These are phyloP conservation scores for Aureobasidium sp. DNA, from an alignment of 2,329 filamentous ascomycete species.

Conservation along the genomic window DNA sequence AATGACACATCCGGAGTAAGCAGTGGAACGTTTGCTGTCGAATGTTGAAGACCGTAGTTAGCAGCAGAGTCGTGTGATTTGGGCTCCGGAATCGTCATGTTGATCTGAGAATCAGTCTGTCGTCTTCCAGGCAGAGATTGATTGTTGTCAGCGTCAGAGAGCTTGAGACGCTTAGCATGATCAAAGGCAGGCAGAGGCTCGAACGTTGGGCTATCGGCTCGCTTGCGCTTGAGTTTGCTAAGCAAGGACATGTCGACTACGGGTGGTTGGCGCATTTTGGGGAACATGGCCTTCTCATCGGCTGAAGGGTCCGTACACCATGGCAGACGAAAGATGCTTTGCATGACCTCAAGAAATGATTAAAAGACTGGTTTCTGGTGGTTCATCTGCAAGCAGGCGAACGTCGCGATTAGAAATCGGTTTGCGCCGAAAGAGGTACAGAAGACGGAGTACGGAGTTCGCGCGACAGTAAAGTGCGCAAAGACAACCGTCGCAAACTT, in stretches of 20 bases:
- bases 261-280: conserved; percentile 36
- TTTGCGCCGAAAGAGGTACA: conserved; percentile 3
- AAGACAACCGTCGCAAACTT: neutral
- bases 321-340: conserved; percentile 43
- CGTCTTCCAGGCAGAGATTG: neutral
- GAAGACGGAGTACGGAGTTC: neutral
- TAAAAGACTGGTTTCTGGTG: neutral
- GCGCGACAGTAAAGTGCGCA: conserved; percentile 9
- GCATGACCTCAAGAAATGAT: conserved; percentile 27
- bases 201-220: conserved; percentile 40
- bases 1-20: neutral
- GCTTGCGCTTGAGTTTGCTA: conserved; percentile 52
- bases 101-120: neutral
- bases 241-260: conserved; percentile 39
- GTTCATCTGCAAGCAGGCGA: neutral
- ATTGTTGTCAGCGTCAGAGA: conserved; percentile 13
- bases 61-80: neutral
- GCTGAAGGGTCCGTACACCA: conserved; percentile 35
- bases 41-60: neutral
- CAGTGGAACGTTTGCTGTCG: neutral
- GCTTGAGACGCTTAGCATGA: conserved; percentile 24
- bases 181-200: conserved; percentile 18
- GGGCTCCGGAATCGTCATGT: neutral
- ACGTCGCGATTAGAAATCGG: neutral
- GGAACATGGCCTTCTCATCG: conserved; percentile 33